phyloP scores from a whole-genome alignment of 179 eudicot genomes.

The Heliamphora pulchella region DNA sequence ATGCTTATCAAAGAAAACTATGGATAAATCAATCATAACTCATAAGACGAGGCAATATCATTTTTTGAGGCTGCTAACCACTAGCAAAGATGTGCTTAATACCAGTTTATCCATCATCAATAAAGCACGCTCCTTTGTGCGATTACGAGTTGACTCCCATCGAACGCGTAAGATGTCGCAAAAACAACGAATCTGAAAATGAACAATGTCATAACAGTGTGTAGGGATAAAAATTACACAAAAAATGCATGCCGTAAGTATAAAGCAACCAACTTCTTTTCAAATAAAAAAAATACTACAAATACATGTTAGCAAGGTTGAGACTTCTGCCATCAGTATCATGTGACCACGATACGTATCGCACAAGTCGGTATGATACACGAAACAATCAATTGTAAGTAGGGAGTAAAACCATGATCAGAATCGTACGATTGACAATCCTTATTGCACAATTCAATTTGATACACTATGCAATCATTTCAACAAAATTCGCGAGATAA shows the following conservation, averaged over 20 bases:
- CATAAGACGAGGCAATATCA: not conserved
- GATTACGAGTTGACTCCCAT: conserved; percentile 90
- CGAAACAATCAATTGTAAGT: too few species aligned
- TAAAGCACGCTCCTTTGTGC: conserved; percentile 89
- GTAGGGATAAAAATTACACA: not conserved
- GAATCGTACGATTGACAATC: too few species aligned
- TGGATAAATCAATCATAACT: not conserved
- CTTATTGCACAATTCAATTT: too few species aligned
- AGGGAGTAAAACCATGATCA: too few species aligned
- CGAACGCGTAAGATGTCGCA: conserved; percentile 75
- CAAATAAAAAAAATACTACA: not conserved
- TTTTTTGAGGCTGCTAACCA: not conserved
- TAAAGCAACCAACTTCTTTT: not conserved
- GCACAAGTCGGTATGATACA: too few species aligned
- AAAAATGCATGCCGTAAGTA: not conserved
- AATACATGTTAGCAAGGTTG: too few species aligned
- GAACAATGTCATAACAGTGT: not conserved
- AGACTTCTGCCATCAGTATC: too few species aligned
- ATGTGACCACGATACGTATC: too few species aligned
- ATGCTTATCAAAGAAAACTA: not conserved
- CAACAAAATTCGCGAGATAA: too few species aligned
- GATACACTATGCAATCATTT: too few species aligned
- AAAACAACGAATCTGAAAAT: conserved; percentile 49
- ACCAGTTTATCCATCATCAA: conserved; percentile 93
- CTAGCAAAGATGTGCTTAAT: conserved; percentile 15